phyloP scores from a whole-genome alignment of 371 early-diverging fungal genomes.

The Mucor ambiguus region DNA sequence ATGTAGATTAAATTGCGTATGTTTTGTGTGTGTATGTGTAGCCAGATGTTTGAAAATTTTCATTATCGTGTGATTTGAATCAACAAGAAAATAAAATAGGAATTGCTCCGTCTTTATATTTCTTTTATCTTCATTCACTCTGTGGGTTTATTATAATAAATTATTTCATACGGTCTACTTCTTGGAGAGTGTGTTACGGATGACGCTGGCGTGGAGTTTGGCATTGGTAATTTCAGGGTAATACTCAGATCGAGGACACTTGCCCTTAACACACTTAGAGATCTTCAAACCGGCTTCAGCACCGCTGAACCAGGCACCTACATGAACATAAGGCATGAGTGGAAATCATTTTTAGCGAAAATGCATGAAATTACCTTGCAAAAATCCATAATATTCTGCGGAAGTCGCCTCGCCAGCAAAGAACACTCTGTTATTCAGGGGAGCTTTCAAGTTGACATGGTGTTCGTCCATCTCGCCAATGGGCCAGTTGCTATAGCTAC shows the following conservation, averaged over 20 bases:
- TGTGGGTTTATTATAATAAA: neutral
- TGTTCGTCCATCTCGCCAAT: constrained; percentile 50
- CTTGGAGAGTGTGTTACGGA: constrained; percentile 10
- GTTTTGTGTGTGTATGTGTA: neutral
- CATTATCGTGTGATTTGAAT: neutral
- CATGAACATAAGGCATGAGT: neutral
- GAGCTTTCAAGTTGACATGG: constrained; percentile 49
- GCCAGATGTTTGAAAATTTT: neutral
- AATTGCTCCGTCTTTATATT: neutral
- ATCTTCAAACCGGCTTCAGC: constrained; percentile 31
- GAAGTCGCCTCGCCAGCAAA: constrained; percentile 54
- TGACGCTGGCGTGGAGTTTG: constrained; percentile 17
- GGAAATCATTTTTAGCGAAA: neutral
- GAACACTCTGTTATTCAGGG: constrained; percentile 41
- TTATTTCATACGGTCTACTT: neutral
- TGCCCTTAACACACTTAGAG: constrained; percentile 29
- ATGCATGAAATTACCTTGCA: constrained; percentile 23
- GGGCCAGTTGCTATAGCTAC: constrained; percentile 50
- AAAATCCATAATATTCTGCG: constrained; percentile 41
- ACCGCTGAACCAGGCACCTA: constrained; percentile 48
- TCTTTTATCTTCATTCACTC: neutral
- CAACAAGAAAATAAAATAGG: neutral
- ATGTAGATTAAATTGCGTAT: constrained; percentile 27
- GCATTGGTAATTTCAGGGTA: constrained; percentile 37
- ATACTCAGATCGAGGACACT: constrained; percentile 34